Evolutionary conservation across 106 monocot species (phyloP).

Genomic region (Platanthera zijinensis): DNA sequence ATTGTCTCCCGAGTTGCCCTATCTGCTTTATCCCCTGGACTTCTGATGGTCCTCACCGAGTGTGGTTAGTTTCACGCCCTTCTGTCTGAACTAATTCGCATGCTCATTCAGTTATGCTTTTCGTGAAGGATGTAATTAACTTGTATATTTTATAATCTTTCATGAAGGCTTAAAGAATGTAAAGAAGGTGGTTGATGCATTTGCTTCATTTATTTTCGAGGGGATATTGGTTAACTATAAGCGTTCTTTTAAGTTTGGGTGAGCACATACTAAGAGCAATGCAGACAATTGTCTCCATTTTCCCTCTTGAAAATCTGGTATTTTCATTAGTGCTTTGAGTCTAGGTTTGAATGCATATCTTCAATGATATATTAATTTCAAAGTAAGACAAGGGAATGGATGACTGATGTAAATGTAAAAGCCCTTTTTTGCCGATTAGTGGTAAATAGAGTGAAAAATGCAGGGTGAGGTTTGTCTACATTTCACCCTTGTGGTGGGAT

Average conservation of each 20-base stretch:
- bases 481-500: too few species aligned
- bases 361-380: too few species aligned
- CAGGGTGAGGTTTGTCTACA: too few species aligned
- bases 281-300: neutral
- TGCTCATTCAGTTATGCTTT: neutral
- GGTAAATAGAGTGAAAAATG: too few species aligned
- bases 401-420: too few species aligned
- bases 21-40: constrained; percentile 52
- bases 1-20: constrained; percentile 28
- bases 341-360: too few species aligned
- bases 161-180: neutral
- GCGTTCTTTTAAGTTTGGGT: neutral
- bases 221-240: neutral
- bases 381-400: too few species aligned
- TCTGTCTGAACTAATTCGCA: neutral
- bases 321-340: too few species aligned
- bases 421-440: too few species aligned
- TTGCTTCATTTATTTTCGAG: neutral
- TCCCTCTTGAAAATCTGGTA: neutral
- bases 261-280: neutral
- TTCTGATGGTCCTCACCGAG: constrained; percentile 47
- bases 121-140: neutral
- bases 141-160: neutral
- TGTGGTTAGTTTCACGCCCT: constrained; percentile 25
- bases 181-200: neutral